These are phyloP conservation scores for Neurospora africana DNA, from an alignment of 495 filamentous ascomycete genomes.

Conservation along the genomic window DNA sequence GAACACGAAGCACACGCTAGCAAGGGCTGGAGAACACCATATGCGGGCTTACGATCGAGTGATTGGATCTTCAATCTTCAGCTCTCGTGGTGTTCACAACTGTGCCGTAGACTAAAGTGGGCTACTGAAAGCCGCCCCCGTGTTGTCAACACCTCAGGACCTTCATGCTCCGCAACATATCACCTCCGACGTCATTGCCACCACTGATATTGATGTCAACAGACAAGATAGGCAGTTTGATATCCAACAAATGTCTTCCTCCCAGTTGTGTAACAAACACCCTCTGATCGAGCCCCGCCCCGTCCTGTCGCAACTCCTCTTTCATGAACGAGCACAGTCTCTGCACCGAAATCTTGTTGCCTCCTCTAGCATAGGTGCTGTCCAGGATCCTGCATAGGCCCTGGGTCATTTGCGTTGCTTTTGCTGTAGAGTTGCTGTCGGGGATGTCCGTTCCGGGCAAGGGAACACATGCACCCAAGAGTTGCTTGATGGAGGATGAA, in stretches of 20 bases:
- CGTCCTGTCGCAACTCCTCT: slow-evolving; percentile 10
- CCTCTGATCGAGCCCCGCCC: neutral
- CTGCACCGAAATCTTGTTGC: slow-evolving; percentile 11
- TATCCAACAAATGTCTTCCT: slow-evolving; percentile 17
- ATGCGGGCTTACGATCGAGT: neutral
- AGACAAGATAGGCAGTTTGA: slow-evolving; percentile 12
- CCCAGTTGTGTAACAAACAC: slow-evolving; percentile 22
- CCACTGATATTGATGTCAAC: neutral
- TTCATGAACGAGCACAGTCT: slow-evolving; percentile 17
- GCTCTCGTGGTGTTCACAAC: neutral
- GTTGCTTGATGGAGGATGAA: slow-evolving; percentile 12
- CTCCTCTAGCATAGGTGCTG: neutral
- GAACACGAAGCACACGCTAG: neutral
- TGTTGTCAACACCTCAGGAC: neutral
- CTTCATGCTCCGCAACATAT: neutral
- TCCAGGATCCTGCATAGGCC: slow-evolving; percentile 13
- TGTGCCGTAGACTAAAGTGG: neutral
- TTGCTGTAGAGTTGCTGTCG: neutral
- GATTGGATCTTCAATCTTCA: neutral
- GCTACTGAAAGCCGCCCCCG: neutral
- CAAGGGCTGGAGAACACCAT: neutral
- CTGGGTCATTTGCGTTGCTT: slow-evolving; percentile 5
- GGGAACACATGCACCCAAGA: slow-evolving; percentile 13
- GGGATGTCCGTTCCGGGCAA: neutral
- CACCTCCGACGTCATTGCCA: neutral